Base-by-base conservation (phyloP, 73 alveolate species). In the Symbiodinium natans region DNA sequence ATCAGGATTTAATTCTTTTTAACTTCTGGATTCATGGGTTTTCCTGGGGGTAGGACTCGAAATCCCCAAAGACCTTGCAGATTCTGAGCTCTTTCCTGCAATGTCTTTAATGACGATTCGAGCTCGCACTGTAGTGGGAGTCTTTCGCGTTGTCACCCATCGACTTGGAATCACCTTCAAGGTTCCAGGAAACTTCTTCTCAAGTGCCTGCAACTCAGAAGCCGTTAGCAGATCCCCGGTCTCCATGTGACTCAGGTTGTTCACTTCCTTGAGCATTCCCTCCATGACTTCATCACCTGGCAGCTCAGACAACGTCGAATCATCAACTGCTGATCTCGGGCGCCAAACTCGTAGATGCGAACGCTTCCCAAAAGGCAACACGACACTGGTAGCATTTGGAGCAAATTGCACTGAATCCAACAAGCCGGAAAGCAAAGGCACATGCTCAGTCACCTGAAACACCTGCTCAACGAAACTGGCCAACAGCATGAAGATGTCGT, bases 61-160 rank as follows among this genome's bases (percentile, higher is more conserved):
- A 17, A 80, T 80, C 33, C 87, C 87, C 87, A 80, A 29, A 39
- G 56, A 33, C 1, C 87, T 41, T 34, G 87, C 87, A 34, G 59
- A 23, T 4, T 34, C 59, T 11, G 29, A 29, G 34, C 13, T 11
- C 11, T 80, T 80, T 33, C 33, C 43, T 9, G 87, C 87, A 7
- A 80, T 29, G 33, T 80, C 87, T 15, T 80, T 80, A 33, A 80
- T 39, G 56, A 36, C 87, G 27, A 80, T 80, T 11, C 87, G 2
- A 13, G 87, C 25, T 13, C 87, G 54, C 19, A 36, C 56, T 17
- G 56, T 36, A 23, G 10, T 46, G 1, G 21, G 34, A 23, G 59
- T 36, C 56, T 80, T 80, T 10, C 33, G 19, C 5, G 87, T 80
- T 3, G 87, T 80, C 9, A 80, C 56, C 87, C 87, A 80, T 33